Evolutionary conservation across 495 filamentous ascomycete genomes (phyloP), one percentile per base, ranked within the genome.

Genomic region (Neurospora africana): DNA sequence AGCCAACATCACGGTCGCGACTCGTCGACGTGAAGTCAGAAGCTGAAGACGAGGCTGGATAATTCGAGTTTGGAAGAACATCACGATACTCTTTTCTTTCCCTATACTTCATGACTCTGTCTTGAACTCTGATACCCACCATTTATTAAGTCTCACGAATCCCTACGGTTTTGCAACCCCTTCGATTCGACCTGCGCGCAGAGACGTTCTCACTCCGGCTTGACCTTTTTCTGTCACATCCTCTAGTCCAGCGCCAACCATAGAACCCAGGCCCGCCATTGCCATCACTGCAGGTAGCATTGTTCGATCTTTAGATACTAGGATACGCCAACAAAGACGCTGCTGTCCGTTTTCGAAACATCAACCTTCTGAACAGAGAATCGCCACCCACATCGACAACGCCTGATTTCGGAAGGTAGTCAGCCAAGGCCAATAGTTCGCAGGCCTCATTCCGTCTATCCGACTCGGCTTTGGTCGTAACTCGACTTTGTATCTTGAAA

Each of bases 41-140:
- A 61, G 23, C n/a, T 70, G 38, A 36, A 41, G 69, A 71, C 69
- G 41, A 61, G 36, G 69, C 43, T 72, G 72, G 61, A 40, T 43
- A 68, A 37, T 61, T 33, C 27, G 27, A 61, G 13, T 8, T 61
- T 61, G 23, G 3, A 61, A 61, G 3, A 61, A 61, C 27, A 30
- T 33, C 15, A 33, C 53, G 6, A 33, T 61, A 61, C 6, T 61
- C 6, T 17, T 61, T 33, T 30, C 53, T 53, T 27, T 27, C 21
- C 47, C 47, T 13, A 53, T 27, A 27, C 21, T 27, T 23, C 10
- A 23, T 27, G 11, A 13, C 10, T 53, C 11, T 23, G 10, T 53
- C 10, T 15, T 23, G 11, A 53, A 1, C 21, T 13, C 53, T 30
- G 53, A 33, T 19, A 61, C 27, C 27, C 53, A 17, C 23, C 13